Evolutionary conservation across 179 eudicot genomes (phyloP), one percentile per base, ranked within the genome.

Genomic region (Vitellaria paradoxa): DNA sequence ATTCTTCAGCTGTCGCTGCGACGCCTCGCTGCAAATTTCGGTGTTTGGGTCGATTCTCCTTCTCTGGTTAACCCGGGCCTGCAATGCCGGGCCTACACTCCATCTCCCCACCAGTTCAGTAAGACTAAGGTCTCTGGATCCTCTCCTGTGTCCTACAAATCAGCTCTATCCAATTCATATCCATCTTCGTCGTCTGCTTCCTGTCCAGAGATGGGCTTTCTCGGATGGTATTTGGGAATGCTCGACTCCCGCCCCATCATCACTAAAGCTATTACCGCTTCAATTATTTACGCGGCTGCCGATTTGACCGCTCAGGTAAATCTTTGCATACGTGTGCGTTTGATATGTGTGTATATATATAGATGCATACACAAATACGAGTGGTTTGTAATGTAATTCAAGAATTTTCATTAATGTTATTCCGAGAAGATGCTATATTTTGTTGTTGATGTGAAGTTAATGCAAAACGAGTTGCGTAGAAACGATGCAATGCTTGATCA

Each of bases 271-370:
- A 18, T 81, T 55, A 81, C 86, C 13, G 78, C 86, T 17, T 81
- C 86, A 26, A 50, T 84, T 20, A 84, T 81, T 75, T 84, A 78
- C 49, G 59, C 73, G 9, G 86, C 80, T 55, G 82, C 86, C 74
- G 86, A 84, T 74, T 46, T 76, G 47, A 81, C 84, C 46, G 75
- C 86, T 69, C 86, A 84, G 86, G 86, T 84, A 49, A 56, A 57
- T 4, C 21, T 17, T 7, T 21, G 1, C 1, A 8, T n/a, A n/a
- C n/a, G n/a, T 17, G 62, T 57, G 62, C 12, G 6, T 8, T 57
- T 15, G 9, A 52, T 9, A 52, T 52, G 14, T 9, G 56, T 11
- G 12, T n/a, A n/a, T n/a, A n/a, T n/a, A n/a, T n/a, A n/a, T n/a
- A n/a, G n/a, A n/a, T n/a, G n/a, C n/a, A n/a, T n/a, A n/a, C n/a